Evolutionary conservation across 257 asterid genomes (phyloP).

Genomic region (Marsdenia floribunda): DNA sequence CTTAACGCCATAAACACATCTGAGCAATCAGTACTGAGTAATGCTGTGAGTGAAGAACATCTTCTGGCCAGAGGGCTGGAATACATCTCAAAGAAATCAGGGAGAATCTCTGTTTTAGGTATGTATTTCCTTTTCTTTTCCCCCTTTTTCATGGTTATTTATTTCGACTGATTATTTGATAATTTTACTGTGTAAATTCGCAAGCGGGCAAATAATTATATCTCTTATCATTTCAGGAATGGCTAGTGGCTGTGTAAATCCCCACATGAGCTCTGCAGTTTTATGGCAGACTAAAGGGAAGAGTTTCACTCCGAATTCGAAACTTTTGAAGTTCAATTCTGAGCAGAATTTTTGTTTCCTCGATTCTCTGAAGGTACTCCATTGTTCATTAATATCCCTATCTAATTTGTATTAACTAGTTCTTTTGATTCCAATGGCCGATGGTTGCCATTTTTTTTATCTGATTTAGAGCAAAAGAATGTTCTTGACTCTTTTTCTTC

Average conservation of each 20-base stretch:
- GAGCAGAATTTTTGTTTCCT: constrained; percentile 45
- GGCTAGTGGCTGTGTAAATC: constrained; percentile 44
- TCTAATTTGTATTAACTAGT: neutral
- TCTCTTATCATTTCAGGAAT: constrained; percentile 37
- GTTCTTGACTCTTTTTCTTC: neutral
- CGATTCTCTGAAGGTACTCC: constrained; percentile 54
- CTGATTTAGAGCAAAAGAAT: too few relatives aligned
- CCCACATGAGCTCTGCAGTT: constrained; percentile 30
- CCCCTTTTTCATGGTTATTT: neutral
- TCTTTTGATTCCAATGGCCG: neutral
- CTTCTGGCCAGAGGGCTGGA: neutral
- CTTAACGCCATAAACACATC: neutral
- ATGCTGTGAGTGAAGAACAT: neutral
- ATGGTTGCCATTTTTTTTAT: neutral
- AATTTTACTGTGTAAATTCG: neutral
- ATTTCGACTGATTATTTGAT: neutral
- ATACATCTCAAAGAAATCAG: neutral
- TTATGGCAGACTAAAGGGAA: constrained; percentile 28
- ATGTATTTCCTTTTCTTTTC: neutral
- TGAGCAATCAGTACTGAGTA: neutral
- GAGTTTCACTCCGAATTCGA: constrained; percentile 27
- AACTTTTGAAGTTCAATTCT: constrained; percentile 26
- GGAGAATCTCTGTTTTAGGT: neutral
- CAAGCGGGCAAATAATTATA: too few relatives aligned
- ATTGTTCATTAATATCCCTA: neutral